A percentile compares a stretch with the other conserved stretches of the same genome.
Evolutionary conservation across 2,329 filamentous ascomycete species (phyloP).

Genomic region (Fusarium virguliforme): DNA sequence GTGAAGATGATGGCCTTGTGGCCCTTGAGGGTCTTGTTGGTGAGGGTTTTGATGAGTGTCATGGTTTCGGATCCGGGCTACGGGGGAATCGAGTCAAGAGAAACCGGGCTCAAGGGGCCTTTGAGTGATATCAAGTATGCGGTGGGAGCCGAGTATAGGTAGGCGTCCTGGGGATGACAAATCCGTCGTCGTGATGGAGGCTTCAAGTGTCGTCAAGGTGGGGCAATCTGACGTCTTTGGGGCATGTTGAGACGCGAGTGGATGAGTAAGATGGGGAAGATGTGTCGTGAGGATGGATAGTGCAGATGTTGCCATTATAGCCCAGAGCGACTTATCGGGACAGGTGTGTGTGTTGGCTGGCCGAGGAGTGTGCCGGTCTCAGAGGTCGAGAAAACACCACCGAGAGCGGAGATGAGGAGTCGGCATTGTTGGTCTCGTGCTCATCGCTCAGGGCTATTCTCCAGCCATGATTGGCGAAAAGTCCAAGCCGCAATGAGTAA

Average conservation of each 20-base stretch:
- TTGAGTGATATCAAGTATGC: conserved; percentile 22
- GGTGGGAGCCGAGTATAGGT: conserved; percentile 16
- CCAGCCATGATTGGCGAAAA: no score
- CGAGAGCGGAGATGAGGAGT: no score
- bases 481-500: no score
- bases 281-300: conserved; percentile 26
- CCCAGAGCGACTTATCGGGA: background rate
- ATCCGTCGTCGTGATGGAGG: conserved; percentile 28
- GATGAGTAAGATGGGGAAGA: conserved; percentile 9
- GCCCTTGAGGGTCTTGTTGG: conserved; percentile 61
- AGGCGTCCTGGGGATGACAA: conserved; percentile 40
- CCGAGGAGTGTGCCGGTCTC: background rate
- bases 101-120: conserved; percentile 7
- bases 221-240: conserved; percentile 46
- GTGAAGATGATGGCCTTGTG: conserved; percentile 65
- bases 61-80: conserved; percentile 16
- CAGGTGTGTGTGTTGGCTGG: background rate
- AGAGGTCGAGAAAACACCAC: no score
- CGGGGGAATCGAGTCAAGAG: conserved; percentile 1
- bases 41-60: conserved; percentile 37
- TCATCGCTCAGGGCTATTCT: no score
- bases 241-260: conserved; percentile 14
- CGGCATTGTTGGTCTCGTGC: no score
- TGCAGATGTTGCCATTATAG: conserved; percentile 44
- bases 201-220: conserved; percentile 46